A percentile compares a stretch with the other conserved stretches of the same genome.
These are phyloP conservation scores for Rosa chinensis DNA, from an alignment of 306 rosid species.

Conservation along the genomic window DNA sequence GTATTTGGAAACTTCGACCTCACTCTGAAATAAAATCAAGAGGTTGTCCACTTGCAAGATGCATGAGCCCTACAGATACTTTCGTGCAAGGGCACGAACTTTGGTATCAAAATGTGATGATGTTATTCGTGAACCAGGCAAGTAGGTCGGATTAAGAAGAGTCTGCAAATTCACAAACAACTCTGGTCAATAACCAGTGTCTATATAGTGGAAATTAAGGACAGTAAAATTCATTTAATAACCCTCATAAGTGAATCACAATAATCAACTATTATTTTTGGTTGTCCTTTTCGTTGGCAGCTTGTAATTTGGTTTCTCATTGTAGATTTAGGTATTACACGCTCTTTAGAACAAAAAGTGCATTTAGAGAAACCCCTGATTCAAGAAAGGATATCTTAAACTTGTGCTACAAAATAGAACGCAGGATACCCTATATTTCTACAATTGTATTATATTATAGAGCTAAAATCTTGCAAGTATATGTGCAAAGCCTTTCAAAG, in stretches of 20 bases:
- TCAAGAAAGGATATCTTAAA: background rate
- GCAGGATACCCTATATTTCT: background rate
- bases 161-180: constrained; percentile 57
- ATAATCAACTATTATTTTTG: background rate
- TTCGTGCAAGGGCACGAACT: constrained; percentile 91
- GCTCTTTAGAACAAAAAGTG: background rate
- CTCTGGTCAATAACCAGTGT: constrained; percentile 7
- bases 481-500: background rate
- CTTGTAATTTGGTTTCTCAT: background rate
- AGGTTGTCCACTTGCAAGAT: constrained; percentile 3
- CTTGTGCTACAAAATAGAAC: background rate
- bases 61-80: constrained; percentile 55
- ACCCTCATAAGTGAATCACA: background rate
- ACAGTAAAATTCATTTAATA: background rate
- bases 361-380: background rate
- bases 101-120: constrained; percentile 95
- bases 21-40: background rate
- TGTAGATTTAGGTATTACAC: background rate
- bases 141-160: constrained; percentile 83
- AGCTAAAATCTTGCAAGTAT: background rate
- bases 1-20: background rate
- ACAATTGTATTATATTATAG: background rate
- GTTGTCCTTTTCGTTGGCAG: background rate
- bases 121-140: constrained; percentile 91
- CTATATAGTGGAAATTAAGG: background rate